Evolutionary conservation across 768 basidiomycete genomes (phyloP), one percentile per base, ranked within the genome.

Genomic region (Rhizopogon vulgaris): DNA sequence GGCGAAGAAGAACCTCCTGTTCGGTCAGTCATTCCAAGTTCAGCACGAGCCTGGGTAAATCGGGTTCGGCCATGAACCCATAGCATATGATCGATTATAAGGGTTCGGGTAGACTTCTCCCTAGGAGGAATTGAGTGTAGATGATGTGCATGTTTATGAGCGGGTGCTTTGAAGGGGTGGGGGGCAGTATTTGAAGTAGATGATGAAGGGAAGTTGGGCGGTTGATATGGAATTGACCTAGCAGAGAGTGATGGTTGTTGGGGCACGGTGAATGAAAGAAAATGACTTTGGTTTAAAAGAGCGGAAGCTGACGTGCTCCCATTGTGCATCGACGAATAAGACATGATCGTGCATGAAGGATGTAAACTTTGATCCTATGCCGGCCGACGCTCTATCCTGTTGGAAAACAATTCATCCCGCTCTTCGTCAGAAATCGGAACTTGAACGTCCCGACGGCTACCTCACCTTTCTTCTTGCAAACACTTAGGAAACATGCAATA

Each of bases 71-170:
- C 83, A 67, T 92, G 90, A 6, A 85, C 85, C 87, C 87, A 92
- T 45, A 91, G 72, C 77, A 90, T 82, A 67, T 92, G 87, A 67
- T 93, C 90, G 51, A 93, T 82, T 59, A 92, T 93, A 52, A 92
- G 74, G 9, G 89, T 92, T 30, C 89, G 75, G 7, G 90, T 91
- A n/a, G 86, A 87, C 73, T 92, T 93, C 68, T 93, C 90, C 37
- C 87, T 72, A 3, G 88, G 90, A 2, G 90, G 90, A 30, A 93
- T 91, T 2, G 87, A 83, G 63, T 93, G 90, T 1, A 92, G 69
- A 63, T 92, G 88, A 64, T 92, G 90, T 0, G 90, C 90, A 74
- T 91, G 88, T 58, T 85, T 89, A 68, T 92, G 90, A 1, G 90
- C 90, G 7, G 87, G 86, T 2, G 86, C 80, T 56, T 75, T 78